phyloP scores from a whole-genome alignment of 306 rosid genomes.

The Gastrolobium villosum region DNA sequence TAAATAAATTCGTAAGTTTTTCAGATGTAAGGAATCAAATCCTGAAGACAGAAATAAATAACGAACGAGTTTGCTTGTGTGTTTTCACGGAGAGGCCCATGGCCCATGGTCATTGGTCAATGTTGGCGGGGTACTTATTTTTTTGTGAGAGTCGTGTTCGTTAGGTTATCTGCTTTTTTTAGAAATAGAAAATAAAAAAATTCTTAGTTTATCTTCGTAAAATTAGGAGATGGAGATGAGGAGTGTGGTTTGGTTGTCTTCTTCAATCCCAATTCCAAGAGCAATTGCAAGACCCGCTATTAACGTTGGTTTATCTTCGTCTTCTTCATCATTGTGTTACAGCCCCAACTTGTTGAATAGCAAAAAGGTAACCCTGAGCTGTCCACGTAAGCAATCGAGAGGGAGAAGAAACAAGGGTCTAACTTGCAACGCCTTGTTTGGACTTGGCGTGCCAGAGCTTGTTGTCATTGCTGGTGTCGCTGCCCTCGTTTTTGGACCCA shows the following conservation, averaged over 20 bases:
- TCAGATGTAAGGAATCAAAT: no score
- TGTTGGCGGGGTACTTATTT: not conserved
- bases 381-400: not conserved
- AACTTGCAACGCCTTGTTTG: constrained; percentile 86
- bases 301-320: not conserved
- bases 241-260: constrained; percentile 24
- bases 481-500: constrained; percentile 93
- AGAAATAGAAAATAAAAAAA: not conserved
- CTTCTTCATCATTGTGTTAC: constrained; percentile 12
- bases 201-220: no score
- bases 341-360: not conserved
- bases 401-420: constrained; percentile 53
- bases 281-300: not conserved
- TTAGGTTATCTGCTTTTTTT: constrained; percentile 4
- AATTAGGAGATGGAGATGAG: constrained; percentile 42
- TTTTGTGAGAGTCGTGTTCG: not conserved
- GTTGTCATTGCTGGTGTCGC: constrained; percentile 94
- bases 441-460: constrained; percentile 93
- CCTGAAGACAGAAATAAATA: no score
- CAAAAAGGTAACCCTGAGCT: not conserved
- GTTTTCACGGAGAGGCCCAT: no score
- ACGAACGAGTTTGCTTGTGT: no score
- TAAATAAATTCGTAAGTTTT: no score
- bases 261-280: not conserved
- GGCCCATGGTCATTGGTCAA: not conserved